Percentiles rank a stretch among this genome's conserved stretches.
Evolutionary conservation across 2,329 filamentous ascomycete genomes (phyloP).

Genomic region (Curvularia sp.): DNA sequence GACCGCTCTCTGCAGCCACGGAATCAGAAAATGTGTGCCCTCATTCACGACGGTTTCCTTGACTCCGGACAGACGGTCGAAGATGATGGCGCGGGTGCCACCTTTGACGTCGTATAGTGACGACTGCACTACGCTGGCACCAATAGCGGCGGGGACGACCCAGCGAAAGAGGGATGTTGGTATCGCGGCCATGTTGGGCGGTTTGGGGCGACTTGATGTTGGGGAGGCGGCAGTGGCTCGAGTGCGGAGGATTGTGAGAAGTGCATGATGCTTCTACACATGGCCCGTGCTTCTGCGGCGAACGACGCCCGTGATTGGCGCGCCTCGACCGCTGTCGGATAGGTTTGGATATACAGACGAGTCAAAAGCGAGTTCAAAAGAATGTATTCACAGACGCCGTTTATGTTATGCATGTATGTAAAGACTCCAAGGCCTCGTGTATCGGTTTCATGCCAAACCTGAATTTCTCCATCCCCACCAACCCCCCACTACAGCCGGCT

Average conservation of each 20-base stretch:
- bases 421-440: not conserved
- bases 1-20: slow-evolving; percentile 94
- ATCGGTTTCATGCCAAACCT: not conserved
- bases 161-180: slow-evolving; percentile 53
- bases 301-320: slow-evolving; percentile 27
- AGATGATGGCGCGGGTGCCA: slow-evolving; percentile 94
- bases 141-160: slow-evolving; percentile 77
- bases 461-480: not conserved
- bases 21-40: slow-evolving; percentile 94
- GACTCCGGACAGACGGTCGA: slow-evolving; percentile 90
- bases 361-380: not conserved
- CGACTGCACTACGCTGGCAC: slow-evolving; percentile 71
- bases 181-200: slow-evolving; percentile 43
- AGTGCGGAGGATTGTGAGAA: slow-evolving; percentile 26
- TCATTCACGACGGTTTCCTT: slow-evolving; percentile 93
- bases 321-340: not conserved
- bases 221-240: slow-evolving; percentile 26
- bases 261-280: slow-evolving; percentile 18
- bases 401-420: slow-evolving; percentile 6
- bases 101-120: slow-evolving; percentile 97
- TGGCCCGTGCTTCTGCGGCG: slow-evolving; percentile 26
- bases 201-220: slow-evolving; percentile 35
- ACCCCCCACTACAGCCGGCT: not conserved
- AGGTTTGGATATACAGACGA: too few relatives aligned
- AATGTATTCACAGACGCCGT: slow-evolving; percentile 13